These are phyloP conservation scores for Lepraria neglecta DNA, from an alignment of 495 filamentous ascomycete species.

Conservation along the genomic window DNA sequence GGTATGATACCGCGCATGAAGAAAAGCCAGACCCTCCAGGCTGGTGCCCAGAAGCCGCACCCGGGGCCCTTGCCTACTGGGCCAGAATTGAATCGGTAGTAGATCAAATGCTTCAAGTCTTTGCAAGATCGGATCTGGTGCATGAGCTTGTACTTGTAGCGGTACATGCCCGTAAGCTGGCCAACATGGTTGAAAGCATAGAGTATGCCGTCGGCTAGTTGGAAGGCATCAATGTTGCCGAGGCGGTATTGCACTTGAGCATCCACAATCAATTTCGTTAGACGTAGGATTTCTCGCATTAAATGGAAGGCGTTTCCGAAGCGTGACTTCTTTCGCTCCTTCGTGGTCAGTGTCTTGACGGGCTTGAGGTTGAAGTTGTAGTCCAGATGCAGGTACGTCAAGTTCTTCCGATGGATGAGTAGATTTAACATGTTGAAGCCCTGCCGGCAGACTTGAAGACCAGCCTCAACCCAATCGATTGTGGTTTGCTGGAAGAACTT, in stretches of 20 bases:
- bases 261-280: slow-evolving; percentile 98
- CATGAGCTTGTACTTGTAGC: slow-evolving; percentile 99
- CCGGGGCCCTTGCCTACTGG: slow-evolving; percentile 97
- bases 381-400: slow-evolving; percentile 97
- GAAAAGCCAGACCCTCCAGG: slow-evolving; percentile 99
- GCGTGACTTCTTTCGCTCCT: slow-evolving; percentile 98
- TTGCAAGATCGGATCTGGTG: slow-evolving; percentile 99
- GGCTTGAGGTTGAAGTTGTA: slow-evolving; percentile 99
- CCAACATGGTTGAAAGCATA: slow-evolving; percentile 99
- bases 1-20: slow-evolving; percentile 99
- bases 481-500: slow-evolving; percentile 99
- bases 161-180: slow-evolving; percentile 98
- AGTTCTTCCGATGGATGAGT: slow-evolving; percentile 95
- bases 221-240: slow-evolving; percentile 98
- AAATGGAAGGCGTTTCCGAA: slow-evolving; percentile 99
- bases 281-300: slow-evolving; percentile 96
- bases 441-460: slow-evolving; percentile 94
- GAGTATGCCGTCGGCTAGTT: slow-evolving; percentile 95
- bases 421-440: slow-evolving; percentile 99
- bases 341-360: slow-evolving; percentile 96
- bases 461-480: slow-evolving; percentile 99
- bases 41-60: slow-evolving; percentile 98
- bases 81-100: slow-evolving; percentile 98
- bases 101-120: slow-evolving; percentile 98
- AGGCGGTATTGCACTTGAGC: slow-evolving; percentile 97